Base-by-base conservation (phyloP, 148 eudicot genomes). In the Drosera capensis region DNA sequence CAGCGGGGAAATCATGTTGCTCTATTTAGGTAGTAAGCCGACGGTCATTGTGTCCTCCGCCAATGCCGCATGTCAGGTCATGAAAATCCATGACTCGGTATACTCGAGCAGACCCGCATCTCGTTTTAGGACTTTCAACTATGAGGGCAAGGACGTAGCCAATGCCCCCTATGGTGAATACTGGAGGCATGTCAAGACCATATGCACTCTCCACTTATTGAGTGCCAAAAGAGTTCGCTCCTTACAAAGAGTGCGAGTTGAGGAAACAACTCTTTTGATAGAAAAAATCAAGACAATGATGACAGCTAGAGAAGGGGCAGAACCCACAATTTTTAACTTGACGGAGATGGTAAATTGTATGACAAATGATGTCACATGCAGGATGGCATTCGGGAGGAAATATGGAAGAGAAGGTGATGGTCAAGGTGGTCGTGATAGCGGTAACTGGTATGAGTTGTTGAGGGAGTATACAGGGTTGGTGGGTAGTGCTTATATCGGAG, bases 371-470 rank as follows among this genome's bases (percentile, higher is more conserved):
- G 39, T 66, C 15, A 16, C 60, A 1, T 49, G 65, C 40, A 59
- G 61, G 54, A 46, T 45, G 3, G 52, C 65, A 18, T 59, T 66
- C 39, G 70, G 70, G 8, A 58, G 29, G 9, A 65, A 42, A 19
- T 48, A 43, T 35, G 21, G 23, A 2, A 20, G 3, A 1, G 22
- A 16, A 16, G 39, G 3, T 1, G 16, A 34, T 28, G 8, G 7
- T 0, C 8, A 28, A 28, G 31, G 31, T 28, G 31, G 31, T 28
- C 6, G 31, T 28, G 31, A 9, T 28, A 9, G 6, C 9, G 9
- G 6, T 3, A 28, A 12, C 37, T 43, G 46, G 15, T 3, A 22
- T 15, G 38, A 38, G 13, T 3, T 55, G 14, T 8, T 44, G 9
- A 29, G 44, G 8, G 63, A 37, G 17, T 19, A 35, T 5, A 3